Base-by-base conservation (phyloP, 148 eudicot species). In the Polygonum maritimum region DNA sequence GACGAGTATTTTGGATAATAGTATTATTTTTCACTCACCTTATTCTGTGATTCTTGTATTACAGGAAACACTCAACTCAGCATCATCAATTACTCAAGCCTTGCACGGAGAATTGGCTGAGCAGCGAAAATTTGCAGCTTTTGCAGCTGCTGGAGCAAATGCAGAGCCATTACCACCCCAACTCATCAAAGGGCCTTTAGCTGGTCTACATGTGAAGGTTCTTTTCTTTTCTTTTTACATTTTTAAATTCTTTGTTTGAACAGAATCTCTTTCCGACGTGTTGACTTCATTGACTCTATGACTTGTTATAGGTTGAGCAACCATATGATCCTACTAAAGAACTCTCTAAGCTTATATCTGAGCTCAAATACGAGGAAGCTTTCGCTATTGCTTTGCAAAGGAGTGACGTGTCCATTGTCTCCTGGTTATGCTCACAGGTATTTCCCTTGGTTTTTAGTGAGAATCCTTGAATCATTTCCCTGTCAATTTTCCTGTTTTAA, bases 381-480 rank as follows among this genome's bases (percentile, higher is more conserved):
- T 95, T 95, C 80, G 92, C 92, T 70, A 78, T 85, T 57, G 99
- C 99, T 7, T 80, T 95, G 78, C 97, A 95, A 73, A 92, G 94
- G 78, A 95, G 96, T 84, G 97, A 95, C 73, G 97, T 95, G 69
- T 76, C 78, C 41, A 92, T 92, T 31, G 99, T 95, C 38, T 90
- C 99, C 31, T 95, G 99, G 97, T 82, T 96, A 84, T 92, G 99
- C 81, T 88, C 91, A 72, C 98, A 96, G 99, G 99, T 92, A 89
- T 38, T 1, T 40, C 5, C n/a, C 40, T 70, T 38, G 18, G 1
- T 18, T 44, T 44, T 44, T 44, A 44, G 47, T 44, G 47, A 44
- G 47, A 44, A 44, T 10, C 0, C 47, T 44, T 44, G 47, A 44
- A 44, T 44, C 47, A 6, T 44, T 44, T 44, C 9, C 7, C 47